A percentile compares a stretch with the other conserved stretches of the same genome.
Conservation (phyloP, 2,329 filamentous ascomycete genomes). For the Setomelanomma holmii region DNA sequence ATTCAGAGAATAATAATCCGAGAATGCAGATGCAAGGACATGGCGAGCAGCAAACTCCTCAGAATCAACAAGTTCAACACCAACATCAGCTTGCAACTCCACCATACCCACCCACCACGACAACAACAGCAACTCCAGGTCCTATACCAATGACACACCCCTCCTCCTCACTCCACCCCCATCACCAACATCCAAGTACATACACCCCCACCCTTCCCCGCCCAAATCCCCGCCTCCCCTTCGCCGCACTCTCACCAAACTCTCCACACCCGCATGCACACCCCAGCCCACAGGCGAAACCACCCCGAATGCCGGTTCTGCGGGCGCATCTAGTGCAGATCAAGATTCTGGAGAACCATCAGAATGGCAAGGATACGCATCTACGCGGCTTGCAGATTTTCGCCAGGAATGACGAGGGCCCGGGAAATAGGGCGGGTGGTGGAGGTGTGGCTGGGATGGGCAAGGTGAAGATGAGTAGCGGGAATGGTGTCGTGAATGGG, state of each 20-base stretch:
- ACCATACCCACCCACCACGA: neutral
- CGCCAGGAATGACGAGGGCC: slow-evolving; percentile 54
- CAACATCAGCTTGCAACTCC: neutral
- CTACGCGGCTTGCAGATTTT: slow-evolving; percentile 91
- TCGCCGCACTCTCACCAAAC: slow-evolving; percentile 26
- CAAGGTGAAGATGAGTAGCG: slow-evolving; percentile 9
- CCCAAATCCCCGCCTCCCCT: slow-evolving; percentile 21
- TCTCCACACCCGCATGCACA: slow-evolving; percentile 1
- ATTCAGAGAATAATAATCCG: neutral
- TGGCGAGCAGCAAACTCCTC: neutral
- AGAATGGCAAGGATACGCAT: slow-evolving; percentile 99
- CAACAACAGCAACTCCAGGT: neutral
- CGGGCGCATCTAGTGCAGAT: slow-evolving; percentile 91
- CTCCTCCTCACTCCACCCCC: slow-evolving; percentile 4
- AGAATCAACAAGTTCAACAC: too few species aligned
- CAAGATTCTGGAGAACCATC: slow-evolving; percentile 92
- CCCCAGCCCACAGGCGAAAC: neutral
- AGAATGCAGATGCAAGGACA: neutral
- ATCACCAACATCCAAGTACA: slow-evolving; percentile 1
- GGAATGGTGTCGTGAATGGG: slow-evolving; percentile 21
- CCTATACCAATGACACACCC: too few species aligned
- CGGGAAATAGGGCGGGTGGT: too few species aligned
- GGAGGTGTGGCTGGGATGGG: slow-evolving; percentile 7
- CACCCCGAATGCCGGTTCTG: slow-evolving; percentile 74
- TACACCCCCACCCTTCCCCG: slow-evolving; percentile 7